Evolutionary conservation across 768 basidiomycete genomes (phyloP), one percentile per base, ranked within the genome.

Genomic region (Termitomyces sp.): DNA sequence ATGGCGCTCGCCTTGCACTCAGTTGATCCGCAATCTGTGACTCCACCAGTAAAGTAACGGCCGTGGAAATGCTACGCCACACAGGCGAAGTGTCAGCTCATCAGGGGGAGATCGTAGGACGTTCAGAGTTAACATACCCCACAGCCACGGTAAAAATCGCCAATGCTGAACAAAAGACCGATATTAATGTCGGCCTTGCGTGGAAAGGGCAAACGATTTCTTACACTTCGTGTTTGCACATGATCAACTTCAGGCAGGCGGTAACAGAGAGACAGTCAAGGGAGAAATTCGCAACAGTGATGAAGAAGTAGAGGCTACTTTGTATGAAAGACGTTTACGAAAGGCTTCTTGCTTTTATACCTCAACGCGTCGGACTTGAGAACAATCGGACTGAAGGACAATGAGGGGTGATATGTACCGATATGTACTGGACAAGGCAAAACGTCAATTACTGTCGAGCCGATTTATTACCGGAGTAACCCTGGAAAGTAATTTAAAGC

Each of bases 71-170:
- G 81, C 80, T 81, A 60, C 61, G 65, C 63, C 64, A 68, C 62
- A 63, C 56, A 60, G 5, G 36, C 46, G 6, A 54, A 52, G 36
- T 57, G 50, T 66, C 54, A 67, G 64, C 25, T 25, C 14, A 37
- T 48, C 43, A 8, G 42, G 43, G 56, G 38, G 9, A 15, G 11
- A 56, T 56, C 42, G 29, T 50, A 31, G 17, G 40, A 47, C 5
- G 17, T 29, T 49, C 11, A 50, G 15, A 37, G 51, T 7, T 25
- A 49, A 74, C 79, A 54, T 69, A 81, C 81, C 59, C 81, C 81
- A 60, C 81, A 82, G 38, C 81, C 81, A 70, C 81, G 77, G 67
- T 80, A 81, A 61, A 73, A 81, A 63, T 82, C 81, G 43, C 81
- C 81, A 57, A 82, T 70, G 57, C 81, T 82, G 34, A 7, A 53